Evolutionary conservation across 2,329 filamentous ascomycete species (phyloP).

Genomic region (Ceratocystis diversiconidia): DNA sequence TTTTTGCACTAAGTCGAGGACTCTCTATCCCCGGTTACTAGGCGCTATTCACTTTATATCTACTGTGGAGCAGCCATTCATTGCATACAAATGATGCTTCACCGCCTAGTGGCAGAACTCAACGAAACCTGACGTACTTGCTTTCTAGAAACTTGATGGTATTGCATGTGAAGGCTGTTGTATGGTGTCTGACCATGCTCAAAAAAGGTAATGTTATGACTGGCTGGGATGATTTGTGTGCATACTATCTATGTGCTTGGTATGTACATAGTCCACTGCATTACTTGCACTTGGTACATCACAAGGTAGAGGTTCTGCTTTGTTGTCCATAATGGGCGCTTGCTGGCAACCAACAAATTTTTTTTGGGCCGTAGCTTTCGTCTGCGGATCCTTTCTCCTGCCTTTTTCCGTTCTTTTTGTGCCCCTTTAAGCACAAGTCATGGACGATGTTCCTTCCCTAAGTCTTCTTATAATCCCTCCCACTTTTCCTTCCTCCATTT

Average conservation of each 20-base stretch:
- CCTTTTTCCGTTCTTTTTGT: not conserved
- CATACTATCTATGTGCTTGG: no score
- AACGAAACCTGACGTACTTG: constrained; percentile 5
- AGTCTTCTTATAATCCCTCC: not conserved
- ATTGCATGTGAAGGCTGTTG: not conserved
- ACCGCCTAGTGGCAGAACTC: constrained; percentile 18
- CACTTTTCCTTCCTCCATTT: constrained; percentile 7
- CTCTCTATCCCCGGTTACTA: no score
- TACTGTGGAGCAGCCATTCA: not conserved
- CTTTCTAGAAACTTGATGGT: not conserved
- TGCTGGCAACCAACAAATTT: constrained; percentile 5
- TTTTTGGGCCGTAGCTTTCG: not conserved
- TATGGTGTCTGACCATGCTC: not conserved
- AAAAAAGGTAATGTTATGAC: not conserved
- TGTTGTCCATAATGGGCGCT: constrained; percentile 1
- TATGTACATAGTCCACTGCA: not conserved
- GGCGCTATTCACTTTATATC: not conserved
- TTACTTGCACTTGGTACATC: not conserved
- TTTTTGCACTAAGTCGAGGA: no score
- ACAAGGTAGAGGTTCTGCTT: not conserved
- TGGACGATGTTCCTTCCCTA: not conserved
- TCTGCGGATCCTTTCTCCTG: not conserved
- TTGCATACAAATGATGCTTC: not conserved
- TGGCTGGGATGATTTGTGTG: not conserved
- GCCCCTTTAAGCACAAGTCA: not conserved